Evolutionary conservation across 139 green algal genomes (phyloP), one percentile per base, ranked within the genome.

Genomic region (Picochlorum sp.): DNA sequence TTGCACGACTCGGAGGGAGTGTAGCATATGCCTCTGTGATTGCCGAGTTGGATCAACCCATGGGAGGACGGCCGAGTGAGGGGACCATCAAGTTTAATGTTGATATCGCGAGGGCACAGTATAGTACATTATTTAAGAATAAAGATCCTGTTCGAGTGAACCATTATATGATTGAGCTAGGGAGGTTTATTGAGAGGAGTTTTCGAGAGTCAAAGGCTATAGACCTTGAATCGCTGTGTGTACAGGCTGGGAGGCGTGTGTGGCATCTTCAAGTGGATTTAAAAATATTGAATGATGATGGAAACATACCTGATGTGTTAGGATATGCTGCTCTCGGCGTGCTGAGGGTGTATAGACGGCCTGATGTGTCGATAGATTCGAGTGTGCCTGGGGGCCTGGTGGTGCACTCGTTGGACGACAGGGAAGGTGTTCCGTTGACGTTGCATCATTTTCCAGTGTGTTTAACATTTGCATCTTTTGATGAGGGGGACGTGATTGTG

Each of bases 381-480:
- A 38, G 57, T 28, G 67, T 67, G 34, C 69, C 62, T 60, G 47
- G 38, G 30, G n/a, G 59, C n/a, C 65, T 91, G 11, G 78, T 67
- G 11, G 67, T 91, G 51, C 74, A 85, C 62, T 67, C 83, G 2
- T 52, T 67, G 0, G 75, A 88, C 45, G 74, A 78, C 26, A 61
- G 78, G 4, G 90, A 97, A 77, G 78, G 88, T 5, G 18, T 92
- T 47, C 84, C 88, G 6, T 85, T 97, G 45, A 90, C 71, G 45
- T 75, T 97, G 30, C 90, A 97, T 77, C 89, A 95, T 68, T 72
- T 89, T 26, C 90, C 90, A 1, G 56, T 97, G 24, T 72, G 83
- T 3, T 57, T 94, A 56, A 88, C 80, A 4, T 92, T 95, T 67
- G 87, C 76, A 2, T 76, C 91, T 20, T 95, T 92, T 68, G 71